Evolutionary conservation across 2,329 filamentous ascomycete species (phyloP).

Genomic region (Stagonosporopsis vannaccii): DNA sequence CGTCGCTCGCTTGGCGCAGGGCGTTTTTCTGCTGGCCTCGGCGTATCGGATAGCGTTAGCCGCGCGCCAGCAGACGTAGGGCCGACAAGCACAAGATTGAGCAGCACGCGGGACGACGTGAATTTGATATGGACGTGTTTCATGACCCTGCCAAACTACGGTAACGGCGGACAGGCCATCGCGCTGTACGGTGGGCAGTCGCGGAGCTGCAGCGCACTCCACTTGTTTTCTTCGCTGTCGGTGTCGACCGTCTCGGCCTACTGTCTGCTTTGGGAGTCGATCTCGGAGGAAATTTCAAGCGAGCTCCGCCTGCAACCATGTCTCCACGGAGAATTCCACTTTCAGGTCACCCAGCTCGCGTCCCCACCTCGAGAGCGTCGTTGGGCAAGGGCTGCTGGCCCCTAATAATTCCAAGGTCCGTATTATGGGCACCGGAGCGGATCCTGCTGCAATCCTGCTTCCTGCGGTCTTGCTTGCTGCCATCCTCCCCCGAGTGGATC

Average conservation of each 20-base stretch:
- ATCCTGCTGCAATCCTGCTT: conserved; percentile 18
- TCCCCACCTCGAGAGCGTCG: conserved; percentile 20
- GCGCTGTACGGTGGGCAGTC: conserved; percentile 5
- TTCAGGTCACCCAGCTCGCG: conserved; percentile 15
- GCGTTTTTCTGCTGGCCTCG: conserved; percentile 20
- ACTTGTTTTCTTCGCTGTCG: conserved; percentile 9
- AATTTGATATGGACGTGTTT: conserved; percentile 23
- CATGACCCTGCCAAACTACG: conserved; percentile 17
- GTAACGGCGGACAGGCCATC: conserved; percentile 10
- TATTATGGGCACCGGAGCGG: conserved; percentile 18
- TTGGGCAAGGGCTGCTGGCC: conserved; percentile 11
- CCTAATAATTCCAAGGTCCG: conserved; percentile 9
- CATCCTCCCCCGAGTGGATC: conserved; percentile 16
- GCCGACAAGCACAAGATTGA: conserved; percentile 5
- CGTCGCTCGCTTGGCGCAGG: conserved; percentile 17
- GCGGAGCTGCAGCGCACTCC: conserved; percentile 13
- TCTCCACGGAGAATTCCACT: conserved; percentile 13
- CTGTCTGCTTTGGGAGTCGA: conserved; percentile 18
- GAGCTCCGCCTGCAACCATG: conserved; percentile 14
- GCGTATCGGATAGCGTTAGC: conserved; percentile 7
- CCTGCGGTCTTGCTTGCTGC: conserved; percentile 6
- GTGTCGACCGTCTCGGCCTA: conserved; percentile 18
- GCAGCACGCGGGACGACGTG: conserved; percentile 4
- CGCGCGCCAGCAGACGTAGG: conserved; percentile 2
- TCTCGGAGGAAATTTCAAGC: conserved; percentile 20